Evolutionary conservation across 805 yeast genomes (phyloP), one percentile per base, ranked within the genome.

Genomic region (Kazachstania martiniae): DNA sequence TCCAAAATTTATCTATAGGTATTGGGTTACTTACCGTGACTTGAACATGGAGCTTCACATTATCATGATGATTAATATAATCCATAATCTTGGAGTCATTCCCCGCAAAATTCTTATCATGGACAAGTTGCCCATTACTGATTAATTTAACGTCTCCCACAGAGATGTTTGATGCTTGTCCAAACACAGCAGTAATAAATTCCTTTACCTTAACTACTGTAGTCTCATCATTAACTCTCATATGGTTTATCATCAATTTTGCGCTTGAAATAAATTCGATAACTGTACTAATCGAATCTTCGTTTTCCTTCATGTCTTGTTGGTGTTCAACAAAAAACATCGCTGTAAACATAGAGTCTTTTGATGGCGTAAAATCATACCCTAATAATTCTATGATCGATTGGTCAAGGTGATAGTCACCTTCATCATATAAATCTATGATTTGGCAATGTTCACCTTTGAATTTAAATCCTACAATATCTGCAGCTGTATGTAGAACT

Each of bases 341-440:
- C 1, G 55, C 43, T 10, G 54, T 50, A 33, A 61, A 45, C 27
- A 43, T 46, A 16, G 53, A 29, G 3, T 38, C 40, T 8, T 49
- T 49, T 4, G 43, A 37, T 3, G 66, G 66, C 0, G 57, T 49
- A 18, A 54, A 51, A 40, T 61, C 65, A n/a, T 58, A 35, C 1
- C 52, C 43, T n/a, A 62, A 27, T 1, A 56, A 25, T 8, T 59
- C 51, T 3, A 43, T 32, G 2, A 62, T 27, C 3, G 56, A 38
- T 21, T 38, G 17, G 14, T 46, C 49, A 15, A 50, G 37, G 27
- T 42, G 39, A 4, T 37, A 34, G 15, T 34, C 29, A 23, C 37
- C 31, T n/a, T 35, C 42, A 13, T 39, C 38, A n/a, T 36, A 27
- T n/a, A 49, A 28, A 8, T 14, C 29, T 2, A 37, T 35, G 4